Conservation (phyloP, 2,329 filamentous ascomycete species). For the Teratosphaeria destructans region DNA sequence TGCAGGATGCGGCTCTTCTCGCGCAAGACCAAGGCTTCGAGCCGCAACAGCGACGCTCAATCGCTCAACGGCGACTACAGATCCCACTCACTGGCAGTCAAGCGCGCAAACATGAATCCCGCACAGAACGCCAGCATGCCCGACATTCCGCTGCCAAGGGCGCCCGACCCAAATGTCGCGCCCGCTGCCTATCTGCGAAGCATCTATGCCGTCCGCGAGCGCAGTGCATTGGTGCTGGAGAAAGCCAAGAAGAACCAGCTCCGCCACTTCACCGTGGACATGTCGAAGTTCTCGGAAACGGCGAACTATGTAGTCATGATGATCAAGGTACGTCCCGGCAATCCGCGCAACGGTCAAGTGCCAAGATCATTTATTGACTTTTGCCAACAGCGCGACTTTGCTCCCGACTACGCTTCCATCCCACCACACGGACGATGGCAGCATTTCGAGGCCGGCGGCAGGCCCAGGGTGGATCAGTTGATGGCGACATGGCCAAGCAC, state of each 20-base stretch:
- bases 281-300: conserved; percentile 72
- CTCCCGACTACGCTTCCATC: conserved; percentile 58
- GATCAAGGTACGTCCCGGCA: conserved; percentile 59
- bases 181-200: conserved; percentile 85
- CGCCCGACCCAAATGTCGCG: conserved; percentile 79
- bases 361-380: not conserved
- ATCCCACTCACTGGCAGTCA: conserved; percentile 20
- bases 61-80: conserved; percentile 20
- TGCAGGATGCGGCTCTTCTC: conserved; percentile 43
- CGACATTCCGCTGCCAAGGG: conserved; percentile 69
- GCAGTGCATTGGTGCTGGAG: conserved; percentile 61
- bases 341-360: not conserved
- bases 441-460: conserved; percentile 72
- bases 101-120: conserved; percentile 24
- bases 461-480: conserved; percentile 61
- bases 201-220: conserved; percentile 75
- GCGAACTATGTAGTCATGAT: conserved; percentile 83
- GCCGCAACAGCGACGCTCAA: conserved; percentile 4
- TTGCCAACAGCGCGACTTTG: conserved; percentile 52
- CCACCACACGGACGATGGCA: conserved; percentile 81
- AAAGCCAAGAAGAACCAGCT: conserved; percentile 70
- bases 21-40: conserved; percentile 27
- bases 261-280: conserved; percentile 80
- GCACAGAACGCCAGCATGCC: conserved; percentile 35
- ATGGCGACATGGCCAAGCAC: conserved; percentile 57